Conservation (phyloP, 768 basidiomycete species). For the Mycena vulgaris region DNA sequence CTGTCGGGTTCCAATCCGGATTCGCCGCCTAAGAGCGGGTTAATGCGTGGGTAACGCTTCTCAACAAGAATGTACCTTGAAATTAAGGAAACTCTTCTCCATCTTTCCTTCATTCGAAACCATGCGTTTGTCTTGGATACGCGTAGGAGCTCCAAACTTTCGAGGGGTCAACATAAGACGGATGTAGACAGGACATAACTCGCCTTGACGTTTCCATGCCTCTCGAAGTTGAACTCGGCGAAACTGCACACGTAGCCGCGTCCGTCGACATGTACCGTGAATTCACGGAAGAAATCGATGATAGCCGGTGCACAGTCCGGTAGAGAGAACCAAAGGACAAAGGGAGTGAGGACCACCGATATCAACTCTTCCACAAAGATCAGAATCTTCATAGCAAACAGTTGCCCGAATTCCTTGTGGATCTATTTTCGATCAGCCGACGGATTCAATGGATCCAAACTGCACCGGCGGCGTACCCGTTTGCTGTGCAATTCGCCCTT, state of each 20-base stretch:
- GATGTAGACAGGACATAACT: constrained; percentile 36
- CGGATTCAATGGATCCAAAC: background rate
- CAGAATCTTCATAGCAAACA: constrained; percentile 94
- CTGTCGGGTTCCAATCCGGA: constrained; percentile 95
- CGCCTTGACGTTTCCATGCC: constrained; percentile 94
- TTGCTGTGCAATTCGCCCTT: constrained; percentile 90
- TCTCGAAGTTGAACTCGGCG: constrained; percentile 97
- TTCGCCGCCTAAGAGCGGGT: constrained; percentile 77
- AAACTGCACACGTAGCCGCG: constrained; percentile 98
- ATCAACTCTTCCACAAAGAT: constrained; percentile 91
- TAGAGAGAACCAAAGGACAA: constrained; percentile 94
- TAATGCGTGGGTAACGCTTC: background rate
- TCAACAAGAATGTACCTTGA: constrained; percentile 69
- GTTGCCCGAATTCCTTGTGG: constrained; percentile 90
- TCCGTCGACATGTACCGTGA: constrained; percentile 96
- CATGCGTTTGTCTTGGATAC: constrained; percentile 78
- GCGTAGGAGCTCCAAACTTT: constrained; percentile 89
- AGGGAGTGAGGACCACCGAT: constrained; percentile 94
- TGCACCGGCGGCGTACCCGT: constrained; percentile 63
- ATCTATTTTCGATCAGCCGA: constrained; percentile 63
- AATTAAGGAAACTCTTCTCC: constrained; percentile 98
- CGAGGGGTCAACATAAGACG: constrained; percentile 7
- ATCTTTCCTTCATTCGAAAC: constrained; percentile 96
- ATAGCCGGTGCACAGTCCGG: constrained; percentile 92
- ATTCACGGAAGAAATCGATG: constrained; percentile 98